Percentiles rank a stretch among this genome's conserved stretches.
phyloP scores from a whole-genome alignment of 1,139 yeast species.

The Pichia sp. region DNA sequence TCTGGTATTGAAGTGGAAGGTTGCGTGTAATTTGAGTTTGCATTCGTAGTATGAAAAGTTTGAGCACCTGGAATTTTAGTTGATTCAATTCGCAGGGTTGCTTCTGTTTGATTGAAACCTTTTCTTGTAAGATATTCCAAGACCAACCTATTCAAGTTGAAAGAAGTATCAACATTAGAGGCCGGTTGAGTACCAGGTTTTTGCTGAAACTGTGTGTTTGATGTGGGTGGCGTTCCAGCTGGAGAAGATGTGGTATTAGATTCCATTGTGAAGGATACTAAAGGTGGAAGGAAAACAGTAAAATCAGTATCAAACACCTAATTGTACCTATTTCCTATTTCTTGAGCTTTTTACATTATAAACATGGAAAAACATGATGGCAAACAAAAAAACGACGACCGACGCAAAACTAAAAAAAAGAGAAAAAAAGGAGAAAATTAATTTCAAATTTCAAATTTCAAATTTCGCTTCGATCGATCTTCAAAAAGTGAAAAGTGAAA shows the following conservation, averaged over 20 bases:
- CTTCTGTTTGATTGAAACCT: conserved; percentile 91
- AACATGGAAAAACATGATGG: neutral
- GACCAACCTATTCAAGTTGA: conserved; percentile 48
- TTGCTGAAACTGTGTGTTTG: neutral
- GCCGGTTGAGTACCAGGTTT: conserved; percentile 2
- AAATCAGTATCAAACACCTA: too few relatives aligned
- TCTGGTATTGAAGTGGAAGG: conserved; percentile 30
- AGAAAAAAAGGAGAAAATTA: too few relatives aligned
- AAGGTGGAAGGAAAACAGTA: too few relatives aligned
- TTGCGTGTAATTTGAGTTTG: conserved; percentile 37
- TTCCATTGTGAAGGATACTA: neutral
- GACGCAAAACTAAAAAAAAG: neutral
- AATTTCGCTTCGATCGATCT: too few relatives aligned
- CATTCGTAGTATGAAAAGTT: conserved; percentile 45
- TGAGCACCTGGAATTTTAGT: conserved; percentile 61
- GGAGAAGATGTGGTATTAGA: neutral
- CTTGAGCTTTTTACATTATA: neutral
- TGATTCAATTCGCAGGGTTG: conserved; percentile 85
- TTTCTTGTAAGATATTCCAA: conserved; percentile 87
- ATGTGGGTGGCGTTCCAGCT: neutral
- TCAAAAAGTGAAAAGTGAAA: too few relatives aligned
- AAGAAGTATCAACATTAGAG: neutral
- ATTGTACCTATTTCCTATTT: too few relatives aligned
- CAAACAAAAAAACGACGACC: neutral
- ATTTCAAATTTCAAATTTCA: too few relatives aligned